Conservation (phyloP, 1,284 basidiomycete genomes). For the Coriolopsis trogii region DNA sequence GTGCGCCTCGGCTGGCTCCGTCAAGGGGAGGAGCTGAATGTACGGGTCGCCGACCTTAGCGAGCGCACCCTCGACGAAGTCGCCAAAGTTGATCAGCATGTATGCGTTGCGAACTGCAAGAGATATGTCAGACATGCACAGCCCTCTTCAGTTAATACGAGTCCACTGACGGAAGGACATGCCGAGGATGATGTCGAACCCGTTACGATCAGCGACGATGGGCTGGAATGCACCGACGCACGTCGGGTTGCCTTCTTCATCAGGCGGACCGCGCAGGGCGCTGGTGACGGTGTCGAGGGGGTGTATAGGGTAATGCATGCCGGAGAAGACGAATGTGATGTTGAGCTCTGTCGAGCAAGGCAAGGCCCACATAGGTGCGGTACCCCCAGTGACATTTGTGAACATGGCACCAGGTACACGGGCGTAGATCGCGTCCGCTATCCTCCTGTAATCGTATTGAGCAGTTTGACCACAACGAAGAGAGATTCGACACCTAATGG, state of each 20-base stretch:
- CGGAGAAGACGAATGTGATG: conserved; percentile 59
- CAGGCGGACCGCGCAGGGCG: conserved; percentile 22
- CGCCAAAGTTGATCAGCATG: conserved; percentile 61
- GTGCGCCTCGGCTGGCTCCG: conserved; percentile 44
- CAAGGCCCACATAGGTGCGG: conserved; percentile 57
- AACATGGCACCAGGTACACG: conserved; percentile 52
- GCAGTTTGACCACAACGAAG: conserved; percentile 1
- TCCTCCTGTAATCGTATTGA: conserved; percentile 37
- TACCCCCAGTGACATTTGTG: conserved; percentile 38
- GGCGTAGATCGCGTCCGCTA: conserved; percentile 60
- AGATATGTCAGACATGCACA: not conserved
- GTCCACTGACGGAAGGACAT: conserved; percentile 71
- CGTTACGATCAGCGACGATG: conserved; percentile 46
- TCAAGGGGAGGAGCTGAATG: conserved; percentile 62
- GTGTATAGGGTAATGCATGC: conserved; percentile 57
- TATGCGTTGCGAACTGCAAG: conserved; percentile 69
- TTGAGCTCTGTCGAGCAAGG: conserved; percentile 65
- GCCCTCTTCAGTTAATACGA: conserved; percentile 1
- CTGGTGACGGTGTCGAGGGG: conserved; percentile 58
- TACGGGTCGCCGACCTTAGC: conserved; percentile 47
- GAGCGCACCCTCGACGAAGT: conserved; percentile 48
- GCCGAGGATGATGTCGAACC: conserved; percentile 78
- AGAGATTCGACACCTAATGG: not conserved
- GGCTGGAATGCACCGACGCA: conserved; percentile 62
- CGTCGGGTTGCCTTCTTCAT: conserved; percentile 26